phyloP scores from a whole-genome alignment of 108 stramenopile species.

The Aurantiochytrium sp. region DNA sequence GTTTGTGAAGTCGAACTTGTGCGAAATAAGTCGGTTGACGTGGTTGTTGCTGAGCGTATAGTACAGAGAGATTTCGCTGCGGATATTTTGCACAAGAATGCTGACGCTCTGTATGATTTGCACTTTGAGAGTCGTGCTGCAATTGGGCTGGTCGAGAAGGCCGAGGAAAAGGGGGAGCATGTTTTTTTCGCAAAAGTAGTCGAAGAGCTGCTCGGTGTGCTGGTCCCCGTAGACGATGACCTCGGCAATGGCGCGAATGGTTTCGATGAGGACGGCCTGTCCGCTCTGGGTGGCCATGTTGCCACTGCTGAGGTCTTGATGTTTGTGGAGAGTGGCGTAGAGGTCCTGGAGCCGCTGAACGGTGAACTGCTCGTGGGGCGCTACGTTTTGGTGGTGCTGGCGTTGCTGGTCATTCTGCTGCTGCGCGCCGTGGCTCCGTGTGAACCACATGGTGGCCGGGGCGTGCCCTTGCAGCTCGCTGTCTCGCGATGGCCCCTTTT shows the following conservation, averaged over 20 bases:
- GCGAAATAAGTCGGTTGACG: conserved; percentile 30
- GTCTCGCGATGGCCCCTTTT: no score
- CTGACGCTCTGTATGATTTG: conserved; percentile 40
- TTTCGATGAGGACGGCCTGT: neutral
- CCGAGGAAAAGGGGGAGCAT: conserved; percentile 23
- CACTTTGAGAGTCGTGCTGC: neutral
- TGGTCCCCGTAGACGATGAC: conserved; percentile 36
- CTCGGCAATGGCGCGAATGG: conserved; percentile 21
- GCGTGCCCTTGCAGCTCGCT: no score
- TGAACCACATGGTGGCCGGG: no score
- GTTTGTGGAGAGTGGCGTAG: neutral
- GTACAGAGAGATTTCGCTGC: neutral
- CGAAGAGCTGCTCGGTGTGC: conserved; percentile 30
- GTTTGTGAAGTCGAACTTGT: conserved; percentile 18
- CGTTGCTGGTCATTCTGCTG: no score
- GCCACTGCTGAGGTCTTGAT: neutral
- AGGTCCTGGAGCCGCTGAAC: neutral
- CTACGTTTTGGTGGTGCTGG: no score
- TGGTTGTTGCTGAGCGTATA: conserved; percentile 38
- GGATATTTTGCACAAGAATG: conserved; percentile 33
- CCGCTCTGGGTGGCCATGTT: neutral
- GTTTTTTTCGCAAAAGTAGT: conserved; percentile 33
- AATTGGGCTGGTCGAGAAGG: neutral
- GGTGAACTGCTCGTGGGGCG: neutral
- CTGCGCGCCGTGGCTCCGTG: no score